These are phyloP conservation scores for Cercospora zeina DNA, from an alignment of 2,329 filamentous ascomycete species.

Conservation along the genomic window DNA sequence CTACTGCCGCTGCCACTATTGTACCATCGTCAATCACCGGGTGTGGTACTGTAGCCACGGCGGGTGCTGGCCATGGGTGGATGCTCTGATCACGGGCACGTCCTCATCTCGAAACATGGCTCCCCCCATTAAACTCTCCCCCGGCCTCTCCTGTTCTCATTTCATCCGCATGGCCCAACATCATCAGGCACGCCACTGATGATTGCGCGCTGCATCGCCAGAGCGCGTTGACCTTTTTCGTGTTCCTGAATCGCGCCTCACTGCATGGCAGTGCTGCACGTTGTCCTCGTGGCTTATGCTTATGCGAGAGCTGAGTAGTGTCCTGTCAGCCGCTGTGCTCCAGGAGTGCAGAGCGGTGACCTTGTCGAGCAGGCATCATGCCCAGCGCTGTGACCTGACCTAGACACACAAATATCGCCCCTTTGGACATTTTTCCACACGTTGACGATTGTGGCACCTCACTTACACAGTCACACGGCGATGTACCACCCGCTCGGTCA, in stretches of 20 bases:
- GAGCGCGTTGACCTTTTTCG: not conserved
- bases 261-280: conserved; percentile 15
- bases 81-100: conserved; percentile 2
- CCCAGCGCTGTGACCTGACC: conserved; percentile 3
- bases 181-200: conserved; percentile 5
- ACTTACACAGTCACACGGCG: too few species aligned
- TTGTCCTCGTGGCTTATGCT: conserved; percentile 22
- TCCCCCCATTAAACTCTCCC: conserved; percentile 9
- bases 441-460: not conserved
- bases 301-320: conserved; percentile 10
- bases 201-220: not conserved
- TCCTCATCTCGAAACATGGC: conserved; percentile 10
- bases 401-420: not conserved
- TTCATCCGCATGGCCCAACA: not conserved
- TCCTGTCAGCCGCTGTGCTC: conserved; percentile 10
- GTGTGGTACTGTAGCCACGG: not conserved
- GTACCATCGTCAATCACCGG: too few species aligned
- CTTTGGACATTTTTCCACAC: not conserved
- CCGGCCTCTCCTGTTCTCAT: not conserved
- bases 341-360: conserved; percentile 10
- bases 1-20: not conserved
- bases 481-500: not conserved
- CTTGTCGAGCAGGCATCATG: conserved; percentile 6
- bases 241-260: conserved; percentile 1
- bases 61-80: not conserved